A percentile compares a stretch with the other conserved stretches of the same genome.
phyloP scores from a whole-genome alignment of 73 alveolate genomes.

The Breviolum minutum region DNA sequence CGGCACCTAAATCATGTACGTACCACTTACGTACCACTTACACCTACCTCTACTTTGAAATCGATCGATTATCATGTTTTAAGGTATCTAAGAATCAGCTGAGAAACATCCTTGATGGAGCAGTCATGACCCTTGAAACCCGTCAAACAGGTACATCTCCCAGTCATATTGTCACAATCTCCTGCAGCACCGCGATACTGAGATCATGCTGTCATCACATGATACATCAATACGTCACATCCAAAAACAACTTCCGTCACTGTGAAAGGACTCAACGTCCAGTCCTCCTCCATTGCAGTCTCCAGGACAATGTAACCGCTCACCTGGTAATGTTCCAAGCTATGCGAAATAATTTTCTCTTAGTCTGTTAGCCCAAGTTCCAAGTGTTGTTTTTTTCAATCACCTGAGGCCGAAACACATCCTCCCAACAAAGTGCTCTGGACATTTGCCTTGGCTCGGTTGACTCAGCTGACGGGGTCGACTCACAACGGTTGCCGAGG shows the following conservation, averaged over 20 bases:
- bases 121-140: conserved; percentile 50
- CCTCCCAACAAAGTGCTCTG: not conserved
- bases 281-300: conserved; percentile 37
- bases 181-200: not conserved
- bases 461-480: not conserved
- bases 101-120: not conserved
- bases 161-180: conserved; percentile 58
- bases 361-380: too few relatives aligned
- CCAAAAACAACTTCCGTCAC: too few relatives aligned
- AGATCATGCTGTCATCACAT: too few relatives aligned
- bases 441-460: not conserved
- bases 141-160: conserved; percentile 42
- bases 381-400: not conserved
- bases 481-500: not conserved
- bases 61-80: too few relatives aligned
- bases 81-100: not conserved
- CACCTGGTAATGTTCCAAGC: not conserved
- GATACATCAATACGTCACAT: too few relatives aligned
- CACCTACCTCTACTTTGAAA: too few relatives aligned
- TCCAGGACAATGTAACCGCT: conserved; percentile 15
- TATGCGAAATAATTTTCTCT: too few relatives aligned
- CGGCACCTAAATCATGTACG: too few relatives aligned
- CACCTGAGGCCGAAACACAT: not conserved
- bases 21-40: too few relatives aligned
- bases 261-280: not conserved